Percentiles rank a stretch among this genome's conserved stretches.
phyloP scores from a whole-genome alignment of 106 monocot genomes.

The Triglochin maritima region DNA sequence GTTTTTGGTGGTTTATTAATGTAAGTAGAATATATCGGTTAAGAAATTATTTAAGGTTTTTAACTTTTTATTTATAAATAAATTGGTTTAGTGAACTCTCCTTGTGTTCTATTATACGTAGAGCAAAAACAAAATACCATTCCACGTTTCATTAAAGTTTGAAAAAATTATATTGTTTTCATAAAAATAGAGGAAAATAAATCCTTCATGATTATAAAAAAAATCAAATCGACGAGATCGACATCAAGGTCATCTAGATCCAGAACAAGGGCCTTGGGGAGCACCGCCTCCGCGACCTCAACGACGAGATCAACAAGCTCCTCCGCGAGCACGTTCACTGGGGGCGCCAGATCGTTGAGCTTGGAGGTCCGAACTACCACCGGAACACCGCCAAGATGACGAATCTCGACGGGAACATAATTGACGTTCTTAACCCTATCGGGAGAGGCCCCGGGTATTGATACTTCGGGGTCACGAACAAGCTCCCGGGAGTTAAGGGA shows the following conservation, averaged over 20 bases:
- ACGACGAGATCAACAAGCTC: conserved; percentile 99
- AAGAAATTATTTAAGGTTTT: too few species aligned
- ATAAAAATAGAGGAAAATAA: too few species aligned
- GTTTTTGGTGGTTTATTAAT: too few species aligned
- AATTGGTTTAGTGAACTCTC: too few species aligned
- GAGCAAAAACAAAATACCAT: too few species aligned
- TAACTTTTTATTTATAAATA: too few species aligned
- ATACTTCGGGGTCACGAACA: conserved; percentile 95
- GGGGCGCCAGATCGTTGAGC: conserved; percentile 82
- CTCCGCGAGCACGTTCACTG: conserved; percentile 77
- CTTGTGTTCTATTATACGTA: too few species aligned
- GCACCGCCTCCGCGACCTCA: conserved; percentile 90
- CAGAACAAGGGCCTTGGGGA: conserved; percentile 94
- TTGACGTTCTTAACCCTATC: conserved; percentile 79
- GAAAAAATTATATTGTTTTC: too few species aligned
- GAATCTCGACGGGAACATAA: conserved; percentile 86
- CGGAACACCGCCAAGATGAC: conserved; percentile 64
- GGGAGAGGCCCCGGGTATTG: conserved; percentile 94
- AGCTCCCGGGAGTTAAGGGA: conserved; percentile 89
- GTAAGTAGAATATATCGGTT: too few species aligned
- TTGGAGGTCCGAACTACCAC: conserved; percentile 61
- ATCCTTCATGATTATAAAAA: too few species aligned
- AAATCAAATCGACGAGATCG: too few species aligned
- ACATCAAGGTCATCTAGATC: conserved; percentile 85
- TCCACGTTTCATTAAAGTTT: too few species aligned